Conservation (phyloP, 2,329 filamentous ascomycete genomes). For the Conoideocrella luteorostrata region DNA sequence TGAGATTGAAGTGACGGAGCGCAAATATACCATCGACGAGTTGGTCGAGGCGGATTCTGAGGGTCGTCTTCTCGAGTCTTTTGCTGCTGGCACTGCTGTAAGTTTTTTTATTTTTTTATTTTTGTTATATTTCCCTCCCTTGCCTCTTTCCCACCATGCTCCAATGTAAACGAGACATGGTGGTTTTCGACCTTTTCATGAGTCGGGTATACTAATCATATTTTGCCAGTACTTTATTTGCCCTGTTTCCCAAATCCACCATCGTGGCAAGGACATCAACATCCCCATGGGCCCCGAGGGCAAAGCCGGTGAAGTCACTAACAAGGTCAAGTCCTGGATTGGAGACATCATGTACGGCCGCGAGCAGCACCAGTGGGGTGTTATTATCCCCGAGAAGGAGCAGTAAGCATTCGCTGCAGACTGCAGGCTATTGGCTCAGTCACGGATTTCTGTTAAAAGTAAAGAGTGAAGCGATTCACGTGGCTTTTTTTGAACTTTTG, state of each 20-base stretch:
- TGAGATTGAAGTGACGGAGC: constrained; percentile 68
- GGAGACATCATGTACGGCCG: constrained; percentile 70
- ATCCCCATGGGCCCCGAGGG: constrained; percentile 53
- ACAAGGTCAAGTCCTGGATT: constrained; percentile 59
- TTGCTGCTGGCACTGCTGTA: constrained; percentile 81
- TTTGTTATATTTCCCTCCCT: not conserved
- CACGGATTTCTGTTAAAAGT: not conserved
- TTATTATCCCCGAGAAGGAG: constrained; percentile 57
- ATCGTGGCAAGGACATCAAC: constrained; percentile 56
- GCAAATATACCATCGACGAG: constrained; percentile 75
- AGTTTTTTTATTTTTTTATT: constrained; percentile 28
- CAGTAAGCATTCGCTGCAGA: constrained; percentile 16
- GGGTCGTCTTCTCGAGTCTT: constrained; percentile 74
- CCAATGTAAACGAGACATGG: constrained; percentile 7
- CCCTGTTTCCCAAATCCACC: constrained; percentile 61
- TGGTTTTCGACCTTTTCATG: not conserved
- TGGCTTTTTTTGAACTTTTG: not conserved
- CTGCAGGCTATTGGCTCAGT: not conserved
- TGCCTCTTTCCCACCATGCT: constrained; percentile 10
- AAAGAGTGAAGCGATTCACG: constrained; percentile 7
- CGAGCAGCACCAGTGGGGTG: constrained; percentile 61
- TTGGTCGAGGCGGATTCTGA: constrained; percentile 65
- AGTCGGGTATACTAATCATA: not conserved
- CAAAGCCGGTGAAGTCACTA: constrained; percentile 46
- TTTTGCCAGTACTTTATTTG: constrained; percentile 61